Base-by-base conservation (phyloP, 1,284 basidiomycete genomes). In the Heterobasidion irregulare region DNA sequence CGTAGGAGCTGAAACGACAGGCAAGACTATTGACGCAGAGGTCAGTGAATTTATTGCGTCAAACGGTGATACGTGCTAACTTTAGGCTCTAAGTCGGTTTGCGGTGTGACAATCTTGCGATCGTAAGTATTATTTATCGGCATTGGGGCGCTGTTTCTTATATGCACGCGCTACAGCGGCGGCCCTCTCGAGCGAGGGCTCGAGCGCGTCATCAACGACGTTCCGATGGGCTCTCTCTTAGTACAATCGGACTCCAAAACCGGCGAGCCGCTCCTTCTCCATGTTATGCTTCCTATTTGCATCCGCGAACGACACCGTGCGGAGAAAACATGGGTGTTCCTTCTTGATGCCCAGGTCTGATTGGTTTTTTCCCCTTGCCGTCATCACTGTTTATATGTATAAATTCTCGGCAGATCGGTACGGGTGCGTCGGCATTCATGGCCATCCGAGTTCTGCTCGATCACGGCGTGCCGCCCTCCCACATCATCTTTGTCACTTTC, bases 381-480 rank as follows among this genome's bases (percentile, higher is more conserved):
- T 15, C 34, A 13, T 9, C 36, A 12, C 26, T 54, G 36, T 35
- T 36, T 9, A 35, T 16, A 53, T 36, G 13, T 38, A 18, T 45
- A 15, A 13, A 45, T 41, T 12, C 46, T 33, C 49, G 10, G 45
- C 59, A 96, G 84, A 94, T 98, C 68, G 94, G 93, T 5, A 98
- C 95, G 0, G 96, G 89, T 2, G 95, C 96, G 0, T 86, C 95
- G 4, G 94, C 92, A 0, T 88, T 95, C 69, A 98, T 98, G 96
- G 91, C 94, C 0, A 90, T 99, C 56, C 86, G 96, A n/a, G 83
- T 97, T 5, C 75, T 98, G 15, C 79, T 98, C 32, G 96, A 99
- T 66, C 96, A 99, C 64, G 94, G 95, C n/a, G 86, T 98, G 8
- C 80, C 67, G 60, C 83, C 94, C 65, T 79, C 87, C 48, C 85